Evolutionary conservation across 2,329 filamentous ascomycete genomes (phyloP).

Genomic region (Colletotrichum falcatum): DNA sequence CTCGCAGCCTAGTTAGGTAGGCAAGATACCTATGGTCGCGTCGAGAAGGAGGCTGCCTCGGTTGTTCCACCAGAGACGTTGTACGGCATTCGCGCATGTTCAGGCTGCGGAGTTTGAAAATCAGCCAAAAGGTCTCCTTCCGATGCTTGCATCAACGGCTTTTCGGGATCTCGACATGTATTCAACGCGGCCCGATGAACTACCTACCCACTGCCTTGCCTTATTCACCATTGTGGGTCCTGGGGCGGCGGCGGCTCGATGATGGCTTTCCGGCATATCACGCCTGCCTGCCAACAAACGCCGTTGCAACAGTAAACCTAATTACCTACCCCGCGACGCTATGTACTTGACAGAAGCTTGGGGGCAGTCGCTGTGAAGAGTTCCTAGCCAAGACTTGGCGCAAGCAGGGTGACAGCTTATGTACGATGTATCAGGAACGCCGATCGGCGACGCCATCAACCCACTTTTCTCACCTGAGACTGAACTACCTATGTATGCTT

Average conservation of each 20-base stretch:
- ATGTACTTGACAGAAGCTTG: background rate
- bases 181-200: background rate
- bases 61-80: conserved; percentile 18
- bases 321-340: background rate
- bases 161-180: background rate
- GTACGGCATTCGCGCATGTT: background rate
- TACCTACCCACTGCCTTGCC: background rate
- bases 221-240: background rate
- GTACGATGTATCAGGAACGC: no score
- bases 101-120: conserved; percentile 18
- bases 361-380: background rate
- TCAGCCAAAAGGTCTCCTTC: background rate
- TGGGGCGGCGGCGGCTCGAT: background rate
- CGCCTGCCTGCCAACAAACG: background rate
- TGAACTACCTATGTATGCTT: conserved; percentile 8
- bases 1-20: conserved; percentile 46
- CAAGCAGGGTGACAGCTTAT: conserved; percentile 13
- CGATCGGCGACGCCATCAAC: conserved; percentile 15
- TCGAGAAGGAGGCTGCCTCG: conserved; percentile 14
- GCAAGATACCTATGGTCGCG: conserved; percentile 3
- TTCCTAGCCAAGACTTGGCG: conserved; percentile 4
- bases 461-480: conserved; percentile 20
- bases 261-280: background rate
- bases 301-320: background rate
- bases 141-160: background rate